These are phyloP conservation scores for Ceratocystis lukuohia DNA, from an alignment of 2,329 filamentous ascomycete genomes.

Conservation along the genomic window DNA sequence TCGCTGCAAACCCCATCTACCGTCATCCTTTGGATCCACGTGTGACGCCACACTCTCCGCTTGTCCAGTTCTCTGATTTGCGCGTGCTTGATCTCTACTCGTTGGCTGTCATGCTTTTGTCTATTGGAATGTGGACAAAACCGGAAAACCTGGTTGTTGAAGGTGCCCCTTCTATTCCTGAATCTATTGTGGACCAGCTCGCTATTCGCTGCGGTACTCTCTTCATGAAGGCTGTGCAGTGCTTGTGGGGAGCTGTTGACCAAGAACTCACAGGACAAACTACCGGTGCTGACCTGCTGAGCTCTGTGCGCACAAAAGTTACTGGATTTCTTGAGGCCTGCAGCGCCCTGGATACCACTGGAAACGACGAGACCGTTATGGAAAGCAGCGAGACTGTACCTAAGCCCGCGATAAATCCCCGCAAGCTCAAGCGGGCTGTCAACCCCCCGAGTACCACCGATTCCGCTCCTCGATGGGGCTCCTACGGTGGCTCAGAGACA, in stretches of 20 bases:
- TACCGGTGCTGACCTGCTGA: conserved; percentile 39
- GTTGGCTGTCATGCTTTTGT: conserved; percentile 57
- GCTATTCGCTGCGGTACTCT: conserved; percentile 57
- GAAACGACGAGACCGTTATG: conserved; percentile 29
- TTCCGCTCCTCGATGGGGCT: background rate
- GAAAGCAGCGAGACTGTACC: conserved; percentile 26
- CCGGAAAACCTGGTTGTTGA: conserved; percentile 41
- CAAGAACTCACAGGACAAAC: conserved; percentile 37
- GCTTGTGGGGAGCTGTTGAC: conserved; percentile 59
- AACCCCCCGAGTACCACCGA: background rate
- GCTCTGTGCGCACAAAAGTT: conserved; percentile 37
- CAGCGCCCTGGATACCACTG: conserved; percentile 22
- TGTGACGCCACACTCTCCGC: conserved; percentile 35
- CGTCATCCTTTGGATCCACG: conserved; percentile 53
- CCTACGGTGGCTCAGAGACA: conserved; percentile 15
- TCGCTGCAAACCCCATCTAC: conserved; percentile 33
- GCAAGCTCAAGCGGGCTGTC: conserved; percentile 2
- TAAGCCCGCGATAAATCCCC: conserved; percentile 6
- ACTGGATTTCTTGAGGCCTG: conserved; percentile 49
- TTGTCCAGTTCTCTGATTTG: conserved; percentile 38
- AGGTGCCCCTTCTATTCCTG: conserved; percentile 25
- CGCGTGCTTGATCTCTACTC: conserved; percentile 57
- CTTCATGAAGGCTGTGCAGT: conserved; percentile 61
- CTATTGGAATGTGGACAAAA: conserved; percentile 62
- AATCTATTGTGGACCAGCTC: conserved; percentile 47